Base-by-base conservation (phyloP, 2,329 filamentous ascomycete genomes). In the Aureobasidium melanogenum region DNA sequence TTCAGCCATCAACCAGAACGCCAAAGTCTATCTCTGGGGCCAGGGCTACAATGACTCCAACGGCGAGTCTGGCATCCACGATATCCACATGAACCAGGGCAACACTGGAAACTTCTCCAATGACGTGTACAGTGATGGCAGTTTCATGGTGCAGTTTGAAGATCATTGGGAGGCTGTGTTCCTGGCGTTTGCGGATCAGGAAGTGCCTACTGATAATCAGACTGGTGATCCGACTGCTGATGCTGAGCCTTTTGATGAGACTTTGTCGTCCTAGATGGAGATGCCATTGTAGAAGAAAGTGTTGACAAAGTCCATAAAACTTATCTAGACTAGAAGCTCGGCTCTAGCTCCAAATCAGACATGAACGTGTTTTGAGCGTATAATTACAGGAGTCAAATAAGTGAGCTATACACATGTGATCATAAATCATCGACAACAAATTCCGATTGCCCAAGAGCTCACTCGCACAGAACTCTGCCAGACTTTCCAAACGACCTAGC, bases 71-170 rank as follows among this genome's bases (percentile, higher is more conserved):
- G 73, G 73, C 1, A 73, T 75, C 38, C 71, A 76, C 63, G 73
- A 76, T 58, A 67, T 76, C 10, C 75, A 76, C 63, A 75, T 75
- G 72, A 75, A 75, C 52, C 74, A 75, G 64, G 73, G 73, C 43
- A 75, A 71, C 63, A 63, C 66, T 22, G 50, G 41, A 28, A 66
- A 66, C 8, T 73, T 66, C 30, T 69, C 72, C 46, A 76, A 76
- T 62, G 72, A 70, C 22, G 70, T 71, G 3, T 70, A 68, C 30
- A 69, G 72, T 60, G 74, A 76, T 64, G 74, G 74, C 5, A 72
- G 67, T 1, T 63, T 76, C 54, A 51, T 76, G 1, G 66, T 76
- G 30, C 64, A 70, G 43, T 75, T 72, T 46, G 62, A 68, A 17
- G 70, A 74, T 61, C 72, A 74, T 61, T 76, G 73, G 71, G 70